Evolutionary conservation across 345 rosid species (phyloP).

Genomic region (Pelargonium nanum): DNA sequence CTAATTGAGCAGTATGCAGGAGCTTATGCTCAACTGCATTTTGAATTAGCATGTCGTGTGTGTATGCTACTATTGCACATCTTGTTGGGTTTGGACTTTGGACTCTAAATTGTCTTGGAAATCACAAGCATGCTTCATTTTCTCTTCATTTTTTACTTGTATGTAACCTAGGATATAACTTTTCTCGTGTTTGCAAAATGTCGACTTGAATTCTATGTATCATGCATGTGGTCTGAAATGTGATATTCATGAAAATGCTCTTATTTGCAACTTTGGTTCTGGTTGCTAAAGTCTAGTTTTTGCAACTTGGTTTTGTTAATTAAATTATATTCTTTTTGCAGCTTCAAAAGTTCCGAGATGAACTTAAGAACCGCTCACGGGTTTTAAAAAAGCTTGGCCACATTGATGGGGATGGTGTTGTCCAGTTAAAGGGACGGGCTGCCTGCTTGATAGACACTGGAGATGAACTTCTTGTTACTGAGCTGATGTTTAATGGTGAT

Average conservation of each 20-base stretch:
- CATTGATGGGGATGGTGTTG: constrained; percentile 75
- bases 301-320: background rate
- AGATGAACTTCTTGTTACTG: constrained; percentile 97
- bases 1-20: background rate
- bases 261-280: background rate
- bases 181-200: background rate
- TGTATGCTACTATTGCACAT: background rate
- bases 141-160: background rate
- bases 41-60: background rate
- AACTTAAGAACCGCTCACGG: constrained; percentile 82
- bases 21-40: background rate
- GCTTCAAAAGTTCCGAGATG: constrained; percentile 95
- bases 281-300: background rate
- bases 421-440: constrained; percentile 91
- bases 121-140: background rate
- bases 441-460: constrained; percentile 99
- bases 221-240: background rate
- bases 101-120: background rate
- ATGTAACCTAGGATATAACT: too few relatives aligned
- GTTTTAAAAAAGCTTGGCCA: constrained; percentile 95
- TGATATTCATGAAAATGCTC: background rate
- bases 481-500: constrained; percentile 92
- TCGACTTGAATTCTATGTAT: too few relatives aligned
- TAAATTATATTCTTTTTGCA: constrained; percentile 21
- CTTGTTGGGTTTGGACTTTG: background rate